These are phyloP conservation scores for Oryza meridionalis DNA, from an alignment of 176 grass and related monocot genomes.

Conservation along the genomic window DNA sequence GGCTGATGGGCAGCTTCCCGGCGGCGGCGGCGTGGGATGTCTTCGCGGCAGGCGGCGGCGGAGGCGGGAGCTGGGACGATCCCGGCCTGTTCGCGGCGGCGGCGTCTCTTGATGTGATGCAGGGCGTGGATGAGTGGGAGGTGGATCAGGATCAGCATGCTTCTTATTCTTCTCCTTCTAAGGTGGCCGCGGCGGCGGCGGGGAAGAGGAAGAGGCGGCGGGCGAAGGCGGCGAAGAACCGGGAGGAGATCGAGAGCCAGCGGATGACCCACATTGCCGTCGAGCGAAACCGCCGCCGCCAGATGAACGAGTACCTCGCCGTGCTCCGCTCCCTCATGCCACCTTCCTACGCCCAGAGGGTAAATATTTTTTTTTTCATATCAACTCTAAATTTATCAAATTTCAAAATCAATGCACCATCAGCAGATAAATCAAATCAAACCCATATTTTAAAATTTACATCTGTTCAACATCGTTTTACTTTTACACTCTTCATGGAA, in stretches of 20 bases:
- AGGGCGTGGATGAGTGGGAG: constrained; percentile 45
- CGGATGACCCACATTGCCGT: constrained; percentile 92
- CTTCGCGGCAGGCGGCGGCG: not conserved
- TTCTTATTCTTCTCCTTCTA: not conserved
- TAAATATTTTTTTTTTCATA: constrained; percentile 11
- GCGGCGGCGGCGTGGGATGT: not conserved
- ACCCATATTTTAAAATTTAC: not conserved
- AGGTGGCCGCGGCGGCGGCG: not conserved
- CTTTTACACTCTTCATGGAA: not conserved
- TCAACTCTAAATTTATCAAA: not conserved
- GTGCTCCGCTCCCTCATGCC: constrained; percentile 83
- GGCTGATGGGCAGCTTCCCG: not conserved
- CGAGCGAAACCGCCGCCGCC: constrained; percentile 76
- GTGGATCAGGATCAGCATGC: constrained; percentile 5
- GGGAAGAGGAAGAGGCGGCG: constrained; percentile 58
- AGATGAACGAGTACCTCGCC: constrained; percentile 89
- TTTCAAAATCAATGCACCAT: not conserved
- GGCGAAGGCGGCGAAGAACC: constrained; percentile 58
- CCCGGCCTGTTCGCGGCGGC: constrained; percentile 30
- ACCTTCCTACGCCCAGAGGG: constrained; percentile 62
- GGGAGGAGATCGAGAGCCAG: constrained; percentile 79
- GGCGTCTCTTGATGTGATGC: constrained; percentile 32
- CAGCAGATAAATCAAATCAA: not conserved
- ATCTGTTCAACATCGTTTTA: not conserved
- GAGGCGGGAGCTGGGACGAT: not conserved